Conservation (phyloP, 169 alveolate genomes). For the Eimeria sp. region DNA sequence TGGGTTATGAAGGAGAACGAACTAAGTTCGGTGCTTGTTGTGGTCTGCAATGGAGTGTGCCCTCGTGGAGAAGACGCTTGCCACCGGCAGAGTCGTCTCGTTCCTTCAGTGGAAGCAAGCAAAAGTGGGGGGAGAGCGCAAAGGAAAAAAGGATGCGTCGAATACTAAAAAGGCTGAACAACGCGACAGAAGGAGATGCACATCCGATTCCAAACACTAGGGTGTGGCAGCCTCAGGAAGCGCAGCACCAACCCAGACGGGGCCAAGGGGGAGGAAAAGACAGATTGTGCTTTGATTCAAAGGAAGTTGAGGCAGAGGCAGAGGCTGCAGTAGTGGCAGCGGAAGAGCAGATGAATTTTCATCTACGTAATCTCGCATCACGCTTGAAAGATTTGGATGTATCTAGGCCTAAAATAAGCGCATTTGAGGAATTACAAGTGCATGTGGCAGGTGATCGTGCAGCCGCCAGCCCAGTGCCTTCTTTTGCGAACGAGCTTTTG, state of each 20-base stretch:
- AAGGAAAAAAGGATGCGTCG: constrained; percentile 40
- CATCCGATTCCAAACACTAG: not conserved
- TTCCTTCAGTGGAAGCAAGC: constrained; percentile 28
- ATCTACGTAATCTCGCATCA: not conserved
- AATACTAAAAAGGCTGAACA: not conserved
- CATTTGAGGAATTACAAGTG: constrained; percentile 28
- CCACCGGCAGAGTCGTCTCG: not conserved
- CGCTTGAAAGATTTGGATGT: constrained; percentile 3
- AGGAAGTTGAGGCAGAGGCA: constrained; percentile 11
- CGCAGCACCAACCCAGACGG: constrained; percentile 17
- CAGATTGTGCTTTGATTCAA: not conserved
- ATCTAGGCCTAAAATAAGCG: constrained; percentile 2
- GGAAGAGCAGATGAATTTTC: constrained; percentile 53
- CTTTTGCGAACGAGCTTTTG: not conserved
- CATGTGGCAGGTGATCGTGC: not conserved
- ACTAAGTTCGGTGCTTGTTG: not conserved
- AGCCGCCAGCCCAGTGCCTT: not conserved
- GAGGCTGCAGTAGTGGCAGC: constrained; percentile 62
- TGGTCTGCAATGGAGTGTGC: not conserved
- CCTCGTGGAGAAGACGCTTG: not conserved
- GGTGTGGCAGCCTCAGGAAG: not conserved
- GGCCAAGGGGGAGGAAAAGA: not conserved
- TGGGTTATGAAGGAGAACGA: not conserved
- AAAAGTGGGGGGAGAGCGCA: constrained; percentile 37
- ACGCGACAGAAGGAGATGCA: not conserved